Evolutionary conservation across 2,329 filamentous ascomycete genomes (phyloP), one percentile per base, ranked within the genome.

Genomic region (Cladosporium sp.): DNA sequence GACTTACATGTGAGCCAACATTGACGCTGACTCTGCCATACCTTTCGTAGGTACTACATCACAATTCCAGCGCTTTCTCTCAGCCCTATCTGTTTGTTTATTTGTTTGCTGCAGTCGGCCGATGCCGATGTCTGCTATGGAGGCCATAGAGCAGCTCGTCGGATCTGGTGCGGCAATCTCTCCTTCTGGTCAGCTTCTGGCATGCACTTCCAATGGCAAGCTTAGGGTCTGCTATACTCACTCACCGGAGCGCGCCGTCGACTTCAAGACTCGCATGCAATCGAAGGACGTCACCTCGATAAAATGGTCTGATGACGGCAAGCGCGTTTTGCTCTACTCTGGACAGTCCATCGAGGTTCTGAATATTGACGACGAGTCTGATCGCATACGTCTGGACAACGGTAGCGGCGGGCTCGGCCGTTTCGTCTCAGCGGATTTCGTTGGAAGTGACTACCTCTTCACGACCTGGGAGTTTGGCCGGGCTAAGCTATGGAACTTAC

Each of bases 381-480:
- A 76, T 70, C 72, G 67, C 19, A 75, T 78, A 3, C 70, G 72
- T 1, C 73, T 82, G 30, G 75, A 73, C 55, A 81, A 81, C 66
- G 79, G 79, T 22, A 76, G 72, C 3, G 78, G 76, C 3, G 76
- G 78, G 15, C 73, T 80, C 63, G 80, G 79, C 22, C 75, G 74
- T 50, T 76, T 80, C 37, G 67, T 70, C 3, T 70, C 74, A 55
- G 76, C 74, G 0, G 76, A 78, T 51, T 79, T 81, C 62, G 72
- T 78, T 6, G 62, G 68, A 5, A 71, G 61, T 5, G 71, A 74
- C 42, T 68, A 77, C 17, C 71, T 81, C 17, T 67, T 81, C 17
- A 66, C 80, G n/a, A 70, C 76, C 2, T 82, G 80, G 79, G 78
- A 76, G 59, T 72, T 82, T 51, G 71, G 78, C 5, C 73, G 74